Percentiles rank a stretch among this genome's conserved stretches.
Conservation (phyloP, 2,329 filamentous ascomycete species). For the Aaosphaeria pasadenensis region DNA sequence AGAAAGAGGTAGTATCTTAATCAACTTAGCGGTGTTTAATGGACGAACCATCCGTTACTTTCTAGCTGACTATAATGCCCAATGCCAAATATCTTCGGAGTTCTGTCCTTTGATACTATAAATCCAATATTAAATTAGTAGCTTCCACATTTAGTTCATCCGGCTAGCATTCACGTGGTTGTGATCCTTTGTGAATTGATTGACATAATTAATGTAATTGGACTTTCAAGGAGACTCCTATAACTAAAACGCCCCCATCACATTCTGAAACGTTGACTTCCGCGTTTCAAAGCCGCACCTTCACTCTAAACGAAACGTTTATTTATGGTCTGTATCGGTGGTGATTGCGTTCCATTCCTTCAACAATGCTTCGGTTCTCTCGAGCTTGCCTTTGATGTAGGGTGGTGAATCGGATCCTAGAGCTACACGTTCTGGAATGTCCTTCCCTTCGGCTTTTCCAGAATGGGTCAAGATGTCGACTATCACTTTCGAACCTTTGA, state of each 20-base stretch:
- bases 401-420: conserved; percentile 50
- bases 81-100: background rate
- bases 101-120: no score
- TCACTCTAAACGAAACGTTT: background rate
- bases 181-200: background rate
- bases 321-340: conserved; percentile 16
- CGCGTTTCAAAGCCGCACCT: background rate
- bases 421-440: conserved; percentile 53
- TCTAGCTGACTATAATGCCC: background rate
- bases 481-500: conserved; percentile 51
- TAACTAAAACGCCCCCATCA: background rate
- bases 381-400: conserved; percentile 14
- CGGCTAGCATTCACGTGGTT: background rate
- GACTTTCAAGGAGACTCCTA: background rate
- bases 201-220: background rate
- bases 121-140: background rate
- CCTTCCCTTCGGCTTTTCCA: conserved; percentile 48
- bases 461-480: conserved; percentile 55
- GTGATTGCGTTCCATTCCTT: conserved; percentile 35
- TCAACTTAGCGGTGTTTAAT: no score
- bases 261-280: background rate
- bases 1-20: no score
- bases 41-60: no score
- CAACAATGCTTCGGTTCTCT: conserved; percentile 25
- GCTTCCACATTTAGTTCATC: background rate